Percentiles rank a stretch among this genome's conserved stretches.
phyloP scores from a whole-genome alignment of 768 basidiomycete species.

The Lentinula raphanica region DNA sequence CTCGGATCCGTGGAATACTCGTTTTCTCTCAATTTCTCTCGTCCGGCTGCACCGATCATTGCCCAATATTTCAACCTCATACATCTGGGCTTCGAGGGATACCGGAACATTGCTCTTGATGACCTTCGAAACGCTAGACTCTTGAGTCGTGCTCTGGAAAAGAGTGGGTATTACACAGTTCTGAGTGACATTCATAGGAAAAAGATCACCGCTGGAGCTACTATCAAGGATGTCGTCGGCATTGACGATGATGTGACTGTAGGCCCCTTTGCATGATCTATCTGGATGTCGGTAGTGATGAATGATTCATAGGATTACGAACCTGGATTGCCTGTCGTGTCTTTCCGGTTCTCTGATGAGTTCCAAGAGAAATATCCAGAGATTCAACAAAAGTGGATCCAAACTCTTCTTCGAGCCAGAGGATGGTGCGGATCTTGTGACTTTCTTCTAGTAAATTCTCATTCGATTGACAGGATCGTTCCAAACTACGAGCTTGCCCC shows the following conservation, averaged over 20 bases:
- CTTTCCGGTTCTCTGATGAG: slow-evolving; percentile 57
- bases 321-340: slow-evolving; percentile 60
- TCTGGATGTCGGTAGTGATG: no score
- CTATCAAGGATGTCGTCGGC: slow-evolving; percentile 28
- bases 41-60: slow-evolving; percentile 58
- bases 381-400: slow-evolving; percentile 57
- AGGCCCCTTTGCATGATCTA: no score
- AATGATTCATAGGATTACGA: slow-evolving; percentile 47
- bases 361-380: slow-evolving; percentile 52
- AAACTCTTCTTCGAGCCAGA: slow-evolving; percentile 41
- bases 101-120: slow-evolving; percentile 40
- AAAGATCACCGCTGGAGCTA: slow-evolving; percentile 18
- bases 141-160: slow-evolving; percentile 57
- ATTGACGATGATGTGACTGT: slow-evolving; percentile 59
- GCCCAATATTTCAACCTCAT: slow-evolving; percentile 63
- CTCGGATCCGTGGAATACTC: slow-evolving; percentile 61
- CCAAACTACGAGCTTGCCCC: slow-evolving; percentile 53
- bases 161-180: slow-evolving; percentile 46
- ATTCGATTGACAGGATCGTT: slow-evolving; percentile 34
- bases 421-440: slow-evolving; percentile 43
- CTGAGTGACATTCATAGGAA: slow-evolving; percentile 53
- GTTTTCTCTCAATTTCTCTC: slow-evolving; percentile 61
- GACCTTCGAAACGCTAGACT: slow-evolving; percentile 60
- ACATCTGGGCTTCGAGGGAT: slow-evolving; percentile 56
- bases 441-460: slow-evolving; percentile 10